phyloP scores from a whole-genome alignment of 805 yeast genomes.

The Wickerhamiella allomyrinae region DNA sequence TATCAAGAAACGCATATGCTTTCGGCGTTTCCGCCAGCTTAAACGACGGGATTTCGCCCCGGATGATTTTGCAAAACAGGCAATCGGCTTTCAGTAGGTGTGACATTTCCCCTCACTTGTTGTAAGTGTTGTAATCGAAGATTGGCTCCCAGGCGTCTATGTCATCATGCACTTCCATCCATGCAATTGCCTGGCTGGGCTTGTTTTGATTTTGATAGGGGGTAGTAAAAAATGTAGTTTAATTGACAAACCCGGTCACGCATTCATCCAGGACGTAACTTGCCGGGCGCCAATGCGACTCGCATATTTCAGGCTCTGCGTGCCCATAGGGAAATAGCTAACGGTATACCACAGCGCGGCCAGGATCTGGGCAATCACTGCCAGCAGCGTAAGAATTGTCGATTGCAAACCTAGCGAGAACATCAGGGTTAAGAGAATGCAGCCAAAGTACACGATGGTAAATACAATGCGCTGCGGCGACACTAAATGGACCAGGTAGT shows the following conservation, averaged over 20 bases:
- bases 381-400: slow-evolving; percentile 59
- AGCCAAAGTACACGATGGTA: slow-evolving; percentile 64
- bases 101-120: too few relatives aligned
- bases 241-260: too few relatives aligned
- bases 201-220: too few relatives aligned
- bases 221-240: too few relatives aligned
- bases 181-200: too few relatives aligned
- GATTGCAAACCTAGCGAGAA: slow-evolving; percentile 58
- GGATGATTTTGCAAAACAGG: slow-evolving; percentile 86
- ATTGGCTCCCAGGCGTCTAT: too few relatives aligned
- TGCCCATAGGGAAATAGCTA: slow-evolving; percentile 93
- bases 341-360: slow-evolving; percentile 84
- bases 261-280: slow-evolving; percentile 31
- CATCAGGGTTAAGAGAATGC: slow-evolving; percentile 64
- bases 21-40: slow-evolving; percentile 77
- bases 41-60: slow-evolving; percentile 89
- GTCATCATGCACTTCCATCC: too few relatives aligned
- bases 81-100: slow-evolving; percentile 29
- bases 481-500: slow-evolving; percentile 57
- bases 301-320: slow-evolving; percentile 51
- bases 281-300: slow-evolving; percentile 43
- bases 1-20: slow-evolving; percentile 73
- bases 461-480: slow-evolving; percentile 69
- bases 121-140: too few relatives aligned
- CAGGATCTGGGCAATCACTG: slow-evolving; percentile 62